phyloP scores from a whole-genome alignment of 331 rosid genomes.

The Malus hybrid region DNA sequence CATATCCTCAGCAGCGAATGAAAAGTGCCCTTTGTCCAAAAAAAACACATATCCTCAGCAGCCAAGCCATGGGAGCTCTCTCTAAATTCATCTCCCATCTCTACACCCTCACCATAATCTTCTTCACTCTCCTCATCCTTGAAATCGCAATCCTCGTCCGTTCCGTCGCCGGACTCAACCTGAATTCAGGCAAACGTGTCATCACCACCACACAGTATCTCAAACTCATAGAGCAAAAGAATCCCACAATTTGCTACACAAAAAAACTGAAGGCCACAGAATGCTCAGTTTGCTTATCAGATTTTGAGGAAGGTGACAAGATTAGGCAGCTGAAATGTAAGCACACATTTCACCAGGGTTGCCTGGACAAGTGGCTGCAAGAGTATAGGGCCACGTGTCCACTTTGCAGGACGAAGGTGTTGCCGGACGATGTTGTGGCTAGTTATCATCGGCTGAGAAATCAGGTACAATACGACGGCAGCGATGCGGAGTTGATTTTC shows the following conservation, averaged over 20 bases:
- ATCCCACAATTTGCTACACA: slow-evolving; percentile 48
- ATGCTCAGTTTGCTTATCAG: slow-evolving; percentile 76
- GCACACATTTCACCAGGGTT: slow-evolving; percentile 76
- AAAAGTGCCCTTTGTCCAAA: too few relatives aligned
- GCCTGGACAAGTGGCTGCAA: slow-evolving; percentile 83
- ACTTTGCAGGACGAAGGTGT: slow-evolving; percentile 66
- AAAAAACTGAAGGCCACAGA: slow-evolving; percentile 24
- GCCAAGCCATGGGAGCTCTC: slow-evolving; percentile 37
- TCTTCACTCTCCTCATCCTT: slow-evolving; percentile 49
- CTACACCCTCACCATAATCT: slow-evolving; percentile 42
- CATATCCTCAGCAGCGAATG: slow-evolving; percentile 7
- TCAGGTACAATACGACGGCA: slow-evolving; percentile 39
- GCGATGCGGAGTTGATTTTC: slow-evolving; percentile 44
- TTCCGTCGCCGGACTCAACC: slow-evolving; percentile 24
- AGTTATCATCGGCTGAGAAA: slow-evolving; percentile 44
- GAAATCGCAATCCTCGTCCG: slow-evolving; percentile 38
- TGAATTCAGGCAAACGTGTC: slow-evolving; percentile 31
- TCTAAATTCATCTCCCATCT: slow-evolving; percentile 52
- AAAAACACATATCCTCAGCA: too few relatives aligned
- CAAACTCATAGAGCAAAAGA: slow-evolving; percentile 62
- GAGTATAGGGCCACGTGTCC: slow-evolving; percentile 82
- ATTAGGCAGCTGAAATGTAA: slow-evolving; percentile 60
- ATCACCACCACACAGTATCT: slow-evolving; percentile 59
- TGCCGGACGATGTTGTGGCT: slow-evolving; percentile 63
- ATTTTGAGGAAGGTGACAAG: slow-evolving; percentile 70